phyloP scores from a whole-genome alignment of 352 stramenopile species.

The Phytophthora pisi region DNA sequence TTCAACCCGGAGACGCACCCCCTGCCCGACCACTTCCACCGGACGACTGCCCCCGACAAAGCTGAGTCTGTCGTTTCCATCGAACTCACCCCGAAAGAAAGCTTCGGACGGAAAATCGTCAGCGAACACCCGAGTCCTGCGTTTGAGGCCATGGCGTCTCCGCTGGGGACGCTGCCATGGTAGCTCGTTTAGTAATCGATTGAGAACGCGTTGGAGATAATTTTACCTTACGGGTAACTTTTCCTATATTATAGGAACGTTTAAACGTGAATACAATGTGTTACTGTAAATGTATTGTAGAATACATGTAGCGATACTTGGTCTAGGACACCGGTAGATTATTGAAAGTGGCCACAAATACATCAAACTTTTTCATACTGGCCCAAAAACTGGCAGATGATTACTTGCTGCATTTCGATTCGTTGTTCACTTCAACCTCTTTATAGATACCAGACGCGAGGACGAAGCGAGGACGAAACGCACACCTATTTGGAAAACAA shows the following conservation, averaged over 20 bases:
- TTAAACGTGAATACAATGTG: no score
- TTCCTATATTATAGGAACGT: no score
- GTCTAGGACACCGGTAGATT: background rate
- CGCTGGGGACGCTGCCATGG: conserved; percentile 9
- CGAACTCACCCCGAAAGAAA: conserved; percentile 14
- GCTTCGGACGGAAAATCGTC: conserved; percentile 11
- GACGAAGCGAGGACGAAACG: background rate
- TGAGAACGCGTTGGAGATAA: no score
- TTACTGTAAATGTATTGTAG: no score
- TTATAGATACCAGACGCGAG: background rate
- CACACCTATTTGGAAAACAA: background rate
- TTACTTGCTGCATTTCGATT: background rate
- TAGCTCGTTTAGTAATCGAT: background rate
- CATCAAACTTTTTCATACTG: background rate
- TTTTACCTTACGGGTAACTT: no score
- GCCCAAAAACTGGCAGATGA: background rate
- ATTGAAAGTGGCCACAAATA: conserved; percentile 5
- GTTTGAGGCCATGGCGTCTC: conserved; percentile 19
- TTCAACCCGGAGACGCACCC: conserved; percentile 36
- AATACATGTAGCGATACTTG: no score
- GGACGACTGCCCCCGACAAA: background rate
- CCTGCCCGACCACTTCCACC: conserved; percentile 19
- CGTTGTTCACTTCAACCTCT: background rate
- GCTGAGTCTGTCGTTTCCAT: conserved; percentile 14
- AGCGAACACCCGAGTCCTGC: conserved; percentile 11